A percentile compares a stretch with the other conserved stretches of the same genome.
Conservation (phyloP, 306 rosid species). For the Ormosia emarginata region DNA sequence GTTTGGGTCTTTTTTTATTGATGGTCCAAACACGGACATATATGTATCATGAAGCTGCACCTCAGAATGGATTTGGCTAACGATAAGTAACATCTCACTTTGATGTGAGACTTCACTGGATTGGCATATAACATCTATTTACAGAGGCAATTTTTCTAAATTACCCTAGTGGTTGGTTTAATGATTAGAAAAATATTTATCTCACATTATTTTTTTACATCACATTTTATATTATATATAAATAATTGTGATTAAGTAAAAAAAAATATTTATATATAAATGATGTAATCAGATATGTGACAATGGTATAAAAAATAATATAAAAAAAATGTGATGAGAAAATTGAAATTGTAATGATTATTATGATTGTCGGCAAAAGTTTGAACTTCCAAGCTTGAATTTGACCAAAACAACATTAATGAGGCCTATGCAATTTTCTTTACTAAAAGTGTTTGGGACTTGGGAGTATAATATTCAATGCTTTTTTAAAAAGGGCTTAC, state of each 20-base stretch:
- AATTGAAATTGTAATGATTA: too few species aligned
- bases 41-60: background rate
- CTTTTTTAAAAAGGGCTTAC: background rate
- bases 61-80: background rate
- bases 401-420: background rate
- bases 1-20: background rate
- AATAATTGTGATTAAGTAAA: too few species aligned
- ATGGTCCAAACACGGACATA: constrained; percentile 20
- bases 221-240: too few species aligned
- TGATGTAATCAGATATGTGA: too few species aligned
- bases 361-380: background rate
- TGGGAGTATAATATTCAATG: background rate
- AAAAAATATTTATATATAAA: too few species aligned
- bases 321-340: too few species aligned
- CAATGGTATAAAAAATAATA: too few species aligned
- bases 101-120: constrained; percentile 32
- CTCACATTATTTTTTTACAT: too few species aligned
- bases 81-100: constrained; percentile 28
- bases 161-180: background rate
- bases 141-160: background rate
- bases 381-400: background rate
- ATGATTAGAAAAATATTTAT: too few species aligned
- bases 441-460: background rate
- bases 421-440: background rate
- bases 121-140: background rate